phyloP scores from a whole-genome alignment of 805 yeast species.

The Candida maltosa region DNA sequence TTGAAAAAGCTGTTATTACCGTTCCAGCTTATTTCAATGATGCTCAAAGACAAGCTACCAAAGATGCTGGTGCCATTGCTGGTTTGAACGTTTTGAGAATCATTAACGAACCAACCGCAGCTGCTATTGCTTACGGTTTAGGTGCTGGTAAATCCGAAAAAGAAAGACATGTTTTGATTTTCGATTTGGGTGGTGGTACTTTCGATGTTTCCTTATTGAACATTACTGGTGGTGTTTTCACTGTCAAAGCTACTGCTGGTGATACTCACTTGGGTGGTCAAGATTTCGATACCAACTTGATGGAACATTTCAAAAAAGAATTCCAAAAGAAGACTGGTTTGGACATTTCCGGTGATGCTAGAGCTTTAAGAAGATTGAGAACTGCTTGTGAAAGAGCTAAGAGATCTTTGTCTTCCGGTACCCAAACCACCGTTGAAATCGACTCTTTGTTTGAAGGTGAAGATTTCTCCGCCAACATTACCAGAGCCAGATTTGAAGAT shows the following conservation, averaged over 20 bases:
- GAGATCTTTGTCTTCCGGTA: slow-evolving; percentile 48
- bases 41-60: slow-evolving; percentile 51
- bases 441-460: slow-evolving; percentile 49
- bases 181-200: slow-evolving; percentile 98
- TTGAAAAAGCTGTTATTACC: slow-evolving; percentile 50
- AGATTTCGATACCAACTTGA: slow-evolving; percentile 50
- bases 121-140: slow-evolving; percentile 95
- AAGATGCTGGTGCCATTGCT: slow-evolving; percentile 51
- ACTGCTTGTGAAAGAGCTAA: slow-evolving; percentile 52
- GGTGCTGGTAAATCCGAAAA: slow-evolving; percentile 63
- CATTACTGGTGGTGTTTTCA: slow-evolving; percentile 94
- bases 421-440: slow-evolving; percentile 48
- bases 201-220: slow-evolving; percentile 91
- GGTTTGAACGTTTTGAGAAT: slow-evolving; percentile 49
- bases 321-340: slow-evolving; percentile 46
- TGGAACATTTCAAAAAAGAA: slow-evolving; percentile 44
- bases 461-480: slow-evolving; percentile 47
- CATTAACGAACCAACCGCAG: slow-evolving; percentile 72
- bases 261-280: slow-evolving; percentile 53
- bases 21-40: slow-evolving; percentile 51
- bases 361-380: slow-evolving; percentile 51
- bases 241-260: slow-evolving; percentile 85
- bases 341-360: slow-evolving; percentile 45
- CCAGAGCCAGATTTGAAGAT: slow-evolving; percentile 52
- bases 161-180: slow-evolving; percentile 73